Evolutionary conservation across 345 rosid species (phyloP), one percentile per base, ranked within the genome.

Genomic region (Physaria fendleri): DNA sequence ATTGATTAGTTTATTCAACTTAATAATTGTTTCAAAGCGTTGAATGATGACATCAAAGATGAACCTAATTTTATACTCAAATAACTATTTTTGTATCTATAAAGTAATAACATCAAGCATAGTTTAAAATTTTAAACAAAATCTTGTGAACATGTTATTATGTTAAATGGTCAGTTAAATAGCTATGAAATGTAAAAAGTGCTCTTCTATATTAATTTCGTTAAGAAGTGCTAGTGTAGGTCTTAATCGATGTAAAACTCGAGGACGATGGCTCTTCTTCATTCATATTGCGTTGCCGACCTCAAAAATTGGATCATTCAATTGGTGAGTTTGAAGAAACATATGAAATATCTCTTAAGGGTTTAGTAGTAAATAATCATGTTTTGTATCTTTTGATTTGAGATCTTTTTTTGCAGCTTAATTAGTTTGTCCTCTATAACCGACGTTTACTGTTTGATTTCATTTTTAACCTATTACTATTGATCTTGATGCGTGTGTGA

Each of bases 231-330:
- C n/a, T n/a, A 27, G 9, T 24, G 59, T 39, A 41, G 53, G 61
- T 42, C 44, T 16, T 53, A 37, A 64, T 42, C 53, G 5, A 23
- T 54, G 39, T 55, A 56, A 44, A 39, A 7, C 47, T 55, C n/a
- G 70, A 54, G 13, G 62, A 23, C 28, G 69, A 65, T 65, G 24
- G 40, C 32, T 44, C 38, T 43, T 55, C 62, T 43, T 55, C 62
- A 45, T 45, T 7, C 40, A 55, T 45, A 25, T 25, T 58, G 56
- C 32, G 62, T 55, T 65, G 56, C 70, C 70, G 62, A 65, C 62
- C 62, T 55, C 40, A 25, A 35, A 54, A 18, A 17, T 13, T 27
- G n/a, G 30, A 8, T 65, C 55, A 55, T 55, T 34, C 39, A 17
- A 25, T 54, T 8, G 0, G 56, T 35, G 55, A 8, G 69, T 54